Evolutionary conservation across 257 asterid genomes (phyloP).

Genomic region (Penstemon davidsonii): DNA sequence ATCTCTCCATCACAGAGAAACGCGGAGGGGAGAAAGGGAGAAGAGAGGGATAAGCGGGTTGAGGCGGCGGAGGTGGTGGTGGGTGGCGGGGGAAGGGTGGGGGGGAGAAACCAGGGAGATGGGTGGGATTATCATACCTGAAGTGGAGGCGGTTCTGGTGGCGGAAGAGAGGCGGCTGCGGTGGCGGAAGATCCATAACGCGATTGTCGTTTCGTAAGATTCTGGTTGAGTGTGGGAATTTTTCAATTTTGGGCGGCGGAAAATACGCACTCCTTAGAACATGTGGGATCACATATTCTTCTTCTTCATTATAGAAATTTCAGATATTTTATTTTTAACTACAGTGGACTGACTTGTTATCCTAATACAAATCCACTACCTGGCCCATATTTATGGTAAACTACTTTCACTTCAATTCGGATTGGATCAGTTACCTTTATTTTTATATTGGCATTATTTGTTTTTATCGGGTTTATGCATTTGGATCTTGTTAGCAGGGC

Average conservation of each 20-base stretch:
- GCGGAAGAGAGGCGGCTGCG: conserved; percentile 35
- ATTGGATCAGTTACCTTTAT: too few species aligned
- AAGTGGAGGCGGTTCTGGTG: conserved; percentile 39
- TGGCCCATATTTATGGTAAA: too few species aligned
- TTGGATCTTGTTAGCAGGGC: too few species aligned
- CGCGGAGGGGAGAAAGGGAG: conserved; percentile 19
- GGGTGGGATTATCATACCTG: conserved; percentile 47
- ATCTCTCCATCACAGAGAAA: conserved; percentile 27
- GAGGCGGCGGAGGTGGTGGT: conserved; percentile 5
- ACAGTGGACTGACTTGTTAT: too few species aligned
- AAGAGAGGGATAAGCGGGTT: conserved; percentile 25
- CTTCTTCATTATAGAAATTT: too few species aligned
- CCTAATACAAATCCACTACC: too few species aligned
- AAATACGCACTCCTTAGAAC: too few species aligned
- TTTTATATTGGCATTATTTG: too few species aligned
- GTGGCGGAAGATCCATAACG: conserved; percentile 49
- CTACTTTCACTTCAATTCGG: too few species aligned
- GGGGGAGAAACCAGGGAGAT: conserved; percentile 33
- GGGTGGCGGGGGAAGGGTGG: conserved; percentile 10
- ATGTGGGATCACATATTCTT: too few species aligned
- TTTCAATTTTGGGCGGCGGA: conserved; percentile 29
- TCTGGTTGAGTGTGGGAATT: background rate
- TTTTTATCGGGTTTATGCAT: too few species aligned
- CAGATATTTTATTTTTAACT: too few species aligned
- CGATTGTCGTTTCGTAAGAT: conserved; percentile 10